A percentile compares a stretch with the other conserved stretches of the same genome.
phyloP scores from a whole-genome alignment of 495 filamentous ascomycete genomes.

The Hypomontagnella monticulosa region DNA sequence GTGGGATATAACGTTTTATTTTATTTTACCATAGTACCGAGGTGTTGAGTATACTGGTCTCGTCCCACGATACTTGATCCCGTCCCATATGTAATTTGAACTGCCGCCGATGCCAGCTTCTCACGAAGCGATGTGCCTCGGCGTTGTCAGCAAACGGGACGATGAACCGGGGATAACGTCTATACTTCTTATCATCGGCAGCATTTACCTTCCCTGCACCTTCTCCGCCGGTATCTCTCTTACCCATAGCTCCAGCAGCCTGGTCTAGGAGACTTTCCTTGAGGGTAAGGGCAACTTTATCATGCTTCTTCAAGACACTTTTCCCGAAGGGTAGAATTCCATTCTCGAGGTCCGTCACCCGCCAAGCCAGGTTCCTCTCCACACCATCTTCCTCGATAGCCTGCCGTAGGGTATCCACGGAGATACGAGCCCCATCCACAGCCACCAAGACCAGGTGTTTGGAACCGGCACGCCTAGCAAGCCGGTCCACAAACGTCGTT shows the following conservation, averaged over 20 bases:
- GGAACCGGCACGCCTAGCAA: constrained; percentile 45
- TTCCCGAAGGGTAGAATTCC: constrained; percentile 42
- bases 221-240: background rate
- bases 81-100: constrained; percentile 43
- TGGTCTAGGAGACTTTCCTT: constrained; percentile 12
- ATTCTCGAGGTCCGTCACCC: constrained; percentile 36
- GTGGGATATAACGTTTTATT: background rate
- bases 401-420: constrained; percentile 41
- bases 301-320: constrained; percentile 32
- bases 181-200: constrained; percentile 12
- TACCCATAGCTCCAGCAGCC: background rate
- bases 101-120: constrained; percentile 63
- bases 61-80: constrained; percentile 32
- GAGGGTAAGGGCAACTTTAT: constrained; percentile 3
- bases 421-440: constrained; percentile 52
- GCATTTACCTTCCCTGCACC: background rate
- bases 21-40: constrained; percentile 59
- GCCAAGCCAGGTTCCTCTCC: constrained; percentile 57
- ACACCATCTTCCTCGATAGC: constrained; percentile 56
- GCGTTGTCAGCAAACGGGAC: constrained; percentile 56
- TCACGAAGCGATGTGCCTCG: constrained; percentile 66
- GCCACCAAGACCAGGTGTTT: constrained; percentile 56
- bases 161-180: constrained; percentile 54
- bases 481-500: constrained; percentile 40
- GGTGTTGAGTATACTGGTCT: constrained; percentile 51